Evolutionary conservation across 192 early-diverging fungal species (phyloP), one percentile per base, ranked within the genome.

Genomic region (Entomortierella beljakovae): DNA sequence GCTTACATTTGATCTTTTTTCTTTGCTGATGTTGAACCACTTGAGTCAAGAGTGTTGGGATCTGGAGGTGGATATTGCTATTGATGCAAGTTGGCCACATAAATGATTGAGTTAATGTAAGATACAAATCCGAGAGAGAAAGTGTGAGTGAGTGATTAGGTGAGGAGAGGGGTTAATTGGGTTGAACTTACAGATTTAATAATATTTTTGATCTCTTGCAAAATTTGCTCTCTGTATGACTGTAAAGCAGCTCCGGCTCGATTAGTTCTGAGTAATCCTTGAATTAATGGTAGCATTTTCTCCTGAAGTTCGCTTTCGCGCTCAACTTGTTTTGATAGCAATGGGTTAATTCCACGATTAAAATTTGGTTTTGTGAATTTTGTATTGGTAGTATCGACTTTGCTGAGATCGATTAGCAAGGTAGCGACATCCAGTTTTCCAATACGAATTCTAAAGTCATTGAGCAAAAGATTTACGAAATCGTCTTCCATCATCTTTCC

Each of bases 191-290:
- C 88, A 81, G 92, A 89, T 63, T 94, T 92, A 32, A 94, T 89
- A 49, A 95, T 81, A 13, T 82, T 83, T 26, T 94, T 94, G 15
- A 97, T 82, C 67, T 96, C 93, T 1, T 87, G 73, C 67, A 94
- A 81, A 33, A 97, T 79, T 20, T 82, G 71, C 9, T 96, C 94
- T n/a, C 91, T 88, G 71, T 94, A 97, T 1, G 80, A 61, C 64
- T 94, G 92, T 37, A 99, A 68, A 11, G 93, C 89, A 34, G 65
- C 66, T 31, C 70, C 85, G 7, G 97, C 73, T 34, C 87, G 81
- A 43, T 93, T 90, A 9, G 94, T 93, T 13, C 92, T 84, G 26
- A 95, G 79, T 40, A 99, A 70, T 7, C 95, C 96, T 51, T 89
- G 86, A 0, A 95, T 80, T 57, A 95, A 79, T 5, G 97, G 95